Base-by-base conservation (phyloP, 345 rosid genomes). In the Rhodamnia argentea region DNA sequence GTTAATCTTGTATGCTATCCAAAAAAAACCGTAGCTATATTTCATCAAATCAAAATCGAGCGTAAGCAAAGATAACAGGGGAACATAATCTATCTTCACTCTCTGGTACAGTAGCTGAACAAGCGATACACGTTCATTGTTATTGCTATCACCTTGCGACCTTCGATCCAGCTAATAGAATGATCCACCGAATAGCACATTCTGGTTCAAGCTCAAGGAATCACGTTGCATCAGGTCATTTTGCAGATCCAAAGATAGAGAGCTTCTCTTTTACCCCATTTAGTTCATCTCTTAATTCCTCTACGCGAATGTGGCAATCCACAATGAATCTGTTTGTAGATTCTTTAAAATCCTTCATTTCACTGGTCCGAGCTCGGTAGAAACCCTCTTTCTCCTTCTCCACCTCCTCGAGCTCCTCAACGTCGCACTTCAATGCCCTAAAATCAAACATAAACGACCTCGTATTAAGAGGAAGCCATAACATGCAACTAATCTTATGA, bases 401-500 rank as follows among this genome's bases (percentile, higher is more conserved):
- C 85, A 83, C 10, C 85, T 87, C 91, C 88, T 91, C 94, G 83
- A 93, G 87, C 89, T 94, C 96, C 85, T 89, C 94, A 83, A 94
- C 85, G 86, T 91, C 95, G 70, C 88, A 84, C 88, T 90, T 95
- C 87, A 95, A 87, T 27, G 12, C 86, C 92, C 97, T 96, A 88
- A 50, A 82, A 52, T 54, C 59, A 85, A 85, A 83, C 40, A 58
- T 52, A 59, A 22, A 11, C 74, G 55, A 27, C 22, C 74, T 56
- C 60, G 8, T 23, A 56, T 10, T 4, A 23, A 56, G 13, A 23
- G 18, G 13, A 60, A 60, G 20, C 74, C 40, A 14, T 29, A 60
- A 6, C 40, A 60, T 7, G 40, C 40, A 14, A 60, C 74, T 15
- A 6, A 27, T 60, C 74, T 14, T 14, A 7, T 1, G 75, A 62